Evolutionary conservation across 2,329 filamentous ascomycete genomes (phyloP).

Genomic region (Aspergillus neoniger): DNA sequence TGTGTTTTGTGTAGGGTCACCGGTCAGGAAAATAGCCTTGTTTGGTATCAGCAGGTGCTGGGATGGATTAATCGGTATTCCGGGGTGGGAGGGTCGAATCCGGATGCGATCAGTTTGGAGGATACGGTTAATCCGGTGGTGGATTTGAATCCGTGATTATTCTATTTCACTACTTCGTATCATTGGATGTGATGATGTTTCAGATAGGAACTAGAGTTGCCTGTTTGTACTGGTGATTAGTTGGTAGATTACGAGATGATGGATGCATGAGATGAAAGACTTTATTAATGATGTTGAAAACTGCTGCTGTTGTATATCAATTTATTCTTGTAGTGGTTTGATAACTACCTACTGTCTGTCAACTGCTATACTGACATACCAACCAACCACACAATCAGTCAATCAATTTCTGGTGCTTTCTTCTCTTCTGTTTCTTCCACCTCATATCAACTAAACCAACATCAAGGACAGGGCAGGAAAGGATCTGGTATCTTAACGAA

Average conservation of each 20-base stretch:
- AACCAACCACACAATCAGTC: too few species aligned
- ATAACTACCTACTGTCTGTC: background rate
- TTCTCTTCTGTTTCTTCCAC: background rate
- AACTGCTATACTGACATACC: background rate
- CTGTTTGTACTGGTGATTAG: too few species aligned
- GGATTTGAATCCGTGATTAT: slow-evolving; percentile 28
- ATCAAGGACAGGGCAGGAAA: background rate
- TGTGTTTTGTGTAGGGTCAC: slow-evolving; percentile 63
- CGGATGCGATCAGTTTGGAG: slow-evolving; percentile 34
- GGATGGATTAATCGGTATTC: slow-evolving; percentile 66
- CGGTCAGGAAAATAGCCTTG: slow-evolving; percentile 82
- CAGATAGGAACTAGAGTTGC: too few species aligned
- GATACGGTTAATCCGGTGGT: slow-evolving; percentile 39
- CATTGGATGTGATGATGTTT: background rate
- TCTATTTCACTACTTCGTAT: background rate
- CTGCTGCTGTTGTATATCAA: background rate
- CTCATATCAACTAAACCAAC: background rate
- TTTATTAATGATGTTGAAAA: too few species aligned
- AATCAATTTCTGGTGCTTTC: background rate
- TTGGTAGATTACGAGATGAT: background rate
- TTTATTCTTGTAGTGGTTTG: background rate
- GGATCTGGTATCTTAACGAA: slow-evolving; percentile 1
- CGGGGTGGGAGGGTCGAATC: slow-evolving; percentile 33
- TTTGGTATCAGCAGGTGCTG: slow-evolving; percentile 84
- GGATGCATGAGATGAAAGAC: background rate